phyloP scores from a whole-genome alignment of 2,329 filamentous ascomycete genomes.

The Cordyceps cateniannulata region DNA sequence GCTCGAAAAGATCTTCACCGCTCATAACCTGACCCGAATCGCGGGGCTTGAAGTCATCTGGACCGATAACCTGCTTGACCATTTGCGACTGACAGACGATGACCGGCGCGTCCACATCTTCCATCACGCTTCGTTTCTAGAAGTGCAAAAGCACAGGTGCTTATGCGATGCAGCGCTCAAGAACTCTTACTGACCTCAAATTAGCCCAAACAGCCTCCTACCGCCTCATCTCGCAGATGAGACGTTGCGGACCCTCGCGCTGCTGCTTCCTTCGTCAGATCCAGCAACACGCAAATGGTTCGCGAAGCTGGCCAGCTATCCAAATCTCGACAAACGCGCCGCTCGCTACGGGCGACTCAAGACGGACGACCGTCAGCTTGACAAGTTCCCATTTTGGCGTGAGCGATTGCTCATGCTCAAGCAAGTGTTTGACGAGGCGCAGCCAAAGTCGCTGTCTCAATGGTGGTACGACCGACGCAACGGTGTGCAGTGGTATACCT shows the following conservation, averaged over 20 bases:
- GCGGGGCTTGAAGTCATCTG: conserved; percentile 29
- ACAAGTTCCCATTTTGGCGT: conserved; percentile 33
- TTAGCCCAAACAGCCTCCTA: conserved; percentile 18
- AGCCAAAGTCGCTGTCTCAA: conserved; percentile 27
- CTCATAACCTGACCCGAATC: conserved; percentile 19
- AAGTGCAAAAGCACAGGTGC: conserved; percentile 19
- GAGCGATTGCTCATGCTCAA: conserved; percentile 37
- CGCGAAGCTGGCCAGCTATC: conserved; percentile 9
- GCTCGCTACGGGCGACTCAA: conserved; percentile 24
- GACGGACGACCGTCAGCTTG: conserved; percentile 20
- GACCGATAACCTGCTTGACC: conserved; percentile 35
- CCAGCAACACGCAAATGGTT: conserved; percentile 20
- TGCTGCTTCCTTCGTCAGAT: conserved; percentile 29
- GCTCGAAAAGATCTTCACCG: conserved; percentile 7
- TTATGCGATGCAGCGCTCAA: neutral
- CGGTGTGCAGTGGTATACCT: conserved; percentile 30
- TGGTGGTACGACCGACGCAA: conserved; percentile 38
- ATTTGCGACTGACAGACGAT: conserved; percentile 32
- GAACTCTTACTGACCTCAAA: neutral
- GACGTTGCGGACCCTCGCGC: conserved; percentile 29
- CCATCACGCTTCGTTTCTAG: conserved; percentile 32
- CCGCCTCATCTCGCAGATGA: conserved; percentile 28
- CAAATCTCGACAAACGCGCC: conserved; percentile 22
- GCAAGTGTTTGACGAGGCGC: conserved; percentile 32
- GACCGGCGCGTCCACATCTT: conserved; percentile 33